Evolutionary conservation across 2,329 filamentous ascomycete species (phyloP).

Genomic region (Amauroascus niger): DNA sequence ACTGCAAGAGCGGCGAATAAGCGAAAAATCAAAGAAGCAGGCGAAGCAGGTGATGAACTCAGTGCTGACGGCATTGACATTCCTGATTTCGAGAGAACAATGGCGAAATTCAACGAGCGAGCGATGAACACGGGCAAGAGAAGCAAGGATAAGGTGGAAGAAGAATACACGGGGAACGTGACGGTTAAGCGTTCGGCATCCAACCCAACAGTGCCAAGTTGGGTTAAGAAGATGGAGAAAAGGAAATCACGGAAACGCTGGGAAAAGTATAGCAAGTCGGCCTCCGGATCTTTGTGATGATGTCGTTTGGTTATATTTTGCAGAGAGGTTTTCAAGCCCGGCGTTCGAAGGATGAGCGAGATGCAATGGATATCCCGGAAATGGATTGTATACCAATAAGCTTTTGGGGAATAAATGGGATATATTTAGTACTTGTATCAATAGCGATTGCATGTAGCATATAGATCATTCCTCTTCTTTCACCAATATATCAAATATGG

Average conservation of each 20-base stretch:
- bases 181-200: slow-evolving; percentile 15
- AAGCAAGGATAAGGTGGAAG: slow-evolving; percentile 10
- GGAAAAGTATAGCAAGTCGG: not conserved
- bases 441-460: slow-evolving; percentile 3
- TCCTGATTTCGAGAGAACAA: slow-evolving; percentile 11
- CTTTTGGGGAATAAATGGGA: not conserved
- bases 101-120: slow-evolving; percentile 13
- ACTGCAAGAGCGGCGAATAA: slow-evolving; percentile 16
- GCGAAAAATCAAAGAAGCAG: not conserved
- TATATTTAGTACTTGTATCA: slow-evolving; percentile 8
- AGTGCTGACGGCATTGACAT: slow-evolving; percentile 9
- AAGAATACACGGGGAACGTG: slow-evolving; percentile 18
- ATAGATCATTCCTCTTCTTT: slow-evolving; percentile 6
- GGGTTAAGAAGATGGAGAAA: slow-evolving; percentile 39
- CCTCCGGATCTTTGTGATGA: not conserved
- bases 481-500: no score
- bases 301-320: not conserved
- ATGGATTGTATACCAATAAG: not conserved
- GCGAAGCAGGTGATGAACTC: slow-evolving; percentile 15
- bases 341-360: not conserved
- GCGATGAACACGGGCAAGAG: slow-evolving; percentile 21
- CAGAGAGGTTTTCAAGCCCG: no score
- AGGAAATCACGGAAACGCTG: slow-evolving; percentile 25
- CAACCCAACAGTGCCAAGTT: slow-evolving; percentile 31
- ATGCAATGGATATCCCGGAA: not conserved